Conservation (phyloP, 2,329 filamentous ascomycete species). For the Fusarium cicatricum region DNA sequence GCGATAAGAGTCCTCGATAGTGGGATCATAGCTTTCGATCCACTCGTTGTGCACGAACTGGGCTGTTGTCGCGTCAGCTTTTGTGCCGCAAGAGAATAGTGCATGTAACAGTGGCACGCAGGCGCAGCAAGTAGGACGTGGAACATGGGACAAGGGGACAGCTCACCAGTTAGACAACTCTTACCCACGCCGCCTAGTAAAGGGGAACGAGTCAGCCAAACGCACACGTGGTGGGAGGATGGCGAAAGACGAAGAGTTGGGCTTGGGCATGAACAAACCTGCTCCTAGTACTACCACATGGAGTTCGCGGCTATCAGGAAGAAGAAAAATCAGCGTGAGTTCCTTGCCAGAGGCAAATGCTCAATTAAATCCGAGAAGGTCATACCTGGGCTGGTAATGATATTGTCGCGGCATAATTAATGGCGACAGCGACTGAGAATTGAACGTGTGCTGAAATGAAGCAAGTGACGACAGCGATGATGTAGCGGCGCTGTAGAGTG, state of each 20-base stretch:
- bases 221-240: conserved; percentile 14
- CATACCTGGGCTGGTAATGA: conserved; percentile 42
- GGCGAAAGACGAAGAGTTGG: not conserved
- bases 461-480: conserved; percentile 5
- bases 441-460: conserved; percentile 14
- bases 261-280: conserved; percentile 60
- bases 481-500: conserved; percentile 7
- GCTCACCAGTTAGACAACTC: conserved; percentile 86
- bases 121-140: conserved; percentile 17
- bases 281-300: conserved; percentile 84
- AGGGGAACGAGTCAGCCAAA: conserved; percentile 44
- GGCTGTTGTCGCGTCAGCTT: conserved; percentile 58
- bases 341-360: not conserved
- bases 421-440: conserved; percentile 15
- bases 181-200: conserved; percentile 83
- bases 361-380: not conserved
- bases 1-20: conserved; percentile 80
- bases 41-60: conserved; percentile 95
- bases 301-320: conserved; percentile 71
- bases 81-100: conserved; percentile 18
- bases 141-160: conserved; percentile 15
- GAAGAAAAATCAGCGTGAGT: conserved; percentile 26
- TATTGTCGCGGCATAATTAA: conserved; percentile 43
- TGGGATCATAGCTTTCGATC: conserved; percentile 88
- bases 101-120: conserved; percentile 19